phyloP scores from a whole-genome alignment of 1,139 yeast species.

The Taphrina wiesneri region DNA sequence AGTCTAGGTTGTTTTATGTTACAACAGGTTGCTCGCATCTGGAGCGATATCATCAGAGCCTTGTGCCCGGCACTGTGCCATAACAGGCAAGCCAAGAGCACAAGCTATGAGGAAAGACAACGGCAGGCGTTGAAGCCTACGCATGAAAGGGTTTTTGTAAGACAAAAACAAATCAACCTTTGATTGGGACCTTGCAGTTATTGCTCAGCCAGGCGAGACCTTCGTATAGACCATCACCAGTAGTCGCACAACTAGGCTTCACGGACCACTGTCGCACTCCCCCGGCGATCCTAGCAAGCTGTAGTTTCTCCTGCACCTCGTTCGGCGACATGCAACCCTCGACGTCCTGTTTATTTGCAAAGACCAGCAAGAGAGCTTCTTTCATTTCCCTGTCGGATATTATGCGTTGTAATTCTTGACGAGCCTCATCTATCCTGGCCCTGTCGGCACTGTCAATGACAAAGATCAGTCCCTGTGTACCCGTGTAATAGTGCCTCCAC shows the following conservation, averaged over 20 bases:
- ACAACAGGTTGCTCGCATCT: background rate
- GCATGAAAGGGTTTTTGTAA: background rate
- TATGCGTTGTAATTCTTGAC: constrained; percentile 73
- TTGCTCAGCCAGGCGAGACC: constrained; percentile 53
- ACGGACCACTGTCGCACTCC: constrained; percentile 75
- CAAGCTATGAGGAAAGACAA: background rate
- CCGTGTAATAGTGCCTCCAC: constrained; percentile 94
- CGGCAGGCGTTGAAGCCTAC: background rate
- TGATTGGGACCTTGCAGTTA: constrained; percentile 26
- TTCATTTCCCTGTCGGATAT: constrained; percentile 77
- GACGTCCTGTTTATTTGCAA: constrained; percentile 88
- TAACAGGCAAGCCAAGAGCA: background rate
- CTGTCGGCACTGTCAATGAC: constrained; percentile 82
- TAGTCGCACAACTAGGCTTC: constrained; percentile 84
- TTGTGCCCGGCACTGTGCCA: background rate
- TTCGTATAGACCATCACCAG: constrained; percentile 88
- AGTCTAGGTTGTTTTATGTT: background rate
- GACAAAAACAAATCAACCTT: constrained; percentile 11
- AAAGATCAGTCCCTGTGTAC: constrained; percentile 89
- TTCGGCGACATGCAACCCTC: constrained; percentile 87
- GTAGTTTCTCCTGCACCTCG: constrained; percentile 81
- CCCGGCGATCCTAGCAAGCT: constrained; percentile 79
- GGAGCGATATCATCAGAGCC: background rate
- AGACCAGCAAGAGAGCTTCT: constrained; percentile 73
- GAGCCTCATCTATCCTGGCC: constrained; percentile 73